Evolutionary conservation across 441 rosid species (phyloP).

Genomic region (Euphorbia schlechtendalii): DNA sequence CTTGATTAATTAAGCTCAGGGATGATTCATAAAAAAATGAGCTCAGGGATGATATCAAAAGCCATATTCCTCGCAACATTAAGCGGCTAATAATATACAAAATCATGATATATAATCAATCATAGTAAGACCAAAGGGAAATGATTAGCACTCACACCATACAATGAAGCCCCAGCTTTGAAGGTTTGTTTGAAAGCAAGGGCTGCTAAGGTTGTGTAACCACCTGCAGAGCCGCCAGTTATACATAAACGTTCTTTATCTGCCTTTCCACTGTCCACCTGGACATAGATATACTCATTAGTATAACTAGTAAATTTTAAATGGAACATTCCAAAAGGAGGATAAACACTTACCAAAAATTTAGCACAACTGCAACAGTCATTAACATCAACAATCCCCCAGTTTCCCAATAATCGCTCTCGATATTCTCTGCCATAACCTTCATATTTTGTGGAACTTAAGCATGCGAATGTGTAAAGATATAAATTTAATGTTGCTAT

Average conservation of each 20-base stretch:
- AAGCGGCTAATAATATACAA: background rate
- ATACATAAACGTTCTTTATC: constrained; percentile 74
- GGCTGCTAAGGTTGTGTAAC: constrained; percentile 84
- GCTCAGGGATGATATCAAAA: background rate
- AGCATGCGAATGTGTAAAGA: constrained; percentile 12
- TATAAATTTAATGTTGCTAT: constrained; percentile 1
- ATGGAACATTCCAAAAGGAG: background rate
- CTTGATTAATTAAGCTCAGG: too few relatives aligned
- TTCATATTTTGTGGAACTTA: constrained; percentile 29
- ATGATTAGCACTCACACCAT: constrained; percentile 53
- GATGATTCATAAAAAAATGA: background rate
- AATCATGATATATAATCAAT: background rate
- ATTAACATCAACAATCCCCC: constrained; percentile 92
- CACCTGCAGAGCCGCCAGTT: constrained; percentile 96
- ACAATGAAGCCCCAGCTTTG: constrained; percentile 88
- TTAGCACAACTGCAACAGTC: constrained; percentile 92
- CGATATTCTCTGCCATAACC: constrained; percentile 92
- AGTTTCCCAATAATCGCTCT: constrained; percentile 54
- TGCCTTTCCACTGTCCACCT: constrained; percentile 72
- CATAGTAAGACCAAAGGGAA: background rate
- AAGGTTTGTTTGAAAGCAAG: constrained; percentile 79
- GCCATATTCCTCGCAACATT: background rate
- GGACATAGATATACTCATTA: constrained; percentile 21
- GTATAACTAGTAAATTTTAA: constrained; percentile 6
- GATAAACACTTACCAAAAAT: constrained; percentile 52